Evolutionary conservation across 192 early-diverging fungal genomes (phyloP).

Genomic region (Phycomyces blakesleeanus): DNA sequence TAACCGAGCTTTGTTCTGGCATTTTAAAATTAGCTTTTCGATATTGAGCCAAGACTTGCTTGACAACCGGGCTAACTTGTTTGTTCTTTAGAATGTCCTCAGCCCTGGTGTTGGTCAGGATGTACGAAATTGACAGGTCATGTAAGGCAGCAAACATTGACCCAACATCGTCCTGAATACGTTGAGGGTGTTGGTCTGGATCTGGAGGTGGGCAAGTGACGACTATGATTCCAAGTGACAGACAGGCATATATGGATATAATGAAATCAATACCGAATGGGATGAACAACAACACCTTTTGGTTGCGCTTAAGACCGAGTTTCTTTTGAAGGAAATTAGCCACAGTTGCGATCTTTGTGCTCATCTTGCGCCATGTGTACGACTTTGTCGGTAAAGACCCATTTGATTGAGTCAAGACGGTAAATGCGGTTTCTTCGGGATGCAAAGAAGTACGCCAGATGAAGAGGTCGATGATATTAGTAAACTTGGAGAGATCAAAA

Average conservation of each 20-base stretch:
- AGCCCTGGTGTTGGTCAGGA: constrained; percentile 59
- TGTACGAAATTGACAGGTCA: constrained; percentile 55
- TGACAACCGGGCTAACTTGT: constrained; percentile 51
- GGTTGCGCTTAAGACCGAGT: constrained; percentile 45
- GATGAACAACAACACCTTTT: constrained; percentile 61
- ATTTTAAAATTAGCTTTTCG: constrained; percentile 30
- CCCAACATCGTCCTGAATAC: constrained; percentile 68
- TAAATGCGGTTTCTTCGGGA: constrained; percentile 64
- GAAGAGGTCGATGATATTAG: constrained; percentile 67
- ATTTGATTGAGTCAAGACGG: constrained; percentile 45
- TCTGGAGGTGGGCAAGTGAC: constrained; percentile 75
- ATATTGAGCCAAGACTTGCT: constrained; percentile 42
- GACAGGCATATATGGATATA: constrained; percentile 70
- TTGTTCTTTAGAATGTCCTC: constrained; percentile 69
- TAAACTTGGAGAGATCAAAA: constrained; percentile 63
- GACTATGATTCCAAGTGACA: constrained; percentile 70
- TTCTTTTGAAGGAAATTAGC: constrained; percentile 64
- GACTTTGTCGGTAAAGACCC: constrained; percentile 58
- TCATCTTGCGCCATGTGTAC: constrained; percentile 69
- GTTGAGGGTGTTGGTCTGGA: constrained; percentile 47
- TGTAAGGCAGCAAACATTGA: constrained; percentile 55
- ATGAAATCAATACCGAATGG: constrained; percentile 70
- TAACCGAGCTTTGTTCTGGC: constrained; percentile 56
- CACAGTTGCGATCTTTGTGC: constrained; percentile 57
- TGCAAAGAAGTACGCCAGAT: constrained; percentile 63